Evolutionary conservation across 371 early-diverging fungal genomes (phyloP).

Genomic region (Umbelopsis sp.): DNA sequence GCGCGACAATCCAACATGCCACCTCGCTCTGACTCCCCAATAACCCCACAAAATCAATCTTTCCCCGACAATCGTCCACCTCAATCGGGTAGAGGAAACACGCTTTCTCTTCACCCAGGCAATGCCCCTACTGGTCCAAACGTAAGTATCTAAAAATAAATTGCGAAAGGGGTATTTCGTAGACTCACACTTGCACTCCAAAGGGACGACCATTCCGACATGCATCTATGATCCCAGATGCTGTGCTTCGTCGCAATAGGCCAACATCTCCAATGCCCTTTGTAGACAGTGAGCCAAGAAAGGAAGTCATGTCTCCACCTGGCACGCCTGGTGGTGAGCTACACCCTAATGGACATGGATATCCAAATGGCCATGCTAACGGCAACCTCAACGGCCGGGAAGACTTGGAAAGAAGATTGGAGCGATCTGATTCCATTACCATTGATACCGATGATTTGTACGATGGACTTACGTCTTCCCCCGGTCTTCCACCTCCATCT

Average conservation of each 20-base stretch:
- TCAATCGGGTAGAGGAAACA: not conserved
- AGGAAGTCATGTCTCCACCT: conserved; percentile 8
- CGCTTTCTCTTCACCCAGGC: conserved; percentile 15
- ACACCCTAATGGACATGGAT: conserved; percentile 13
- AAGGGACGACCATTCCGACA: conserved; percentile 41
- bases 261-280: conserved; percentile 45
- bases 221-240: conserved; percentile 49
- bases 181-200: not conserved
- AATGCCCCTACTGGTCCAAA: not conserved
- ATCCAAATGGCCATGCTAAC: not conserved
- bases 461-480: not conserved
- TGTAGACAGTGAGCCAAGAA: conserved; percentile 32
- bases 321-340: not conserved
- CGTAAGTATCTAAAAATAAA: not conserved
- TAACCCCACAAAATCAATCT: not conserved
- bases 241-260: conserved; percentile 49
- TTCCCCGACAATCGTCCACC: not conserved
- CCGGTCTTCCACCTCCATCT: not conserved
- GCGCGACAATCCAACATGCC: conserved; percentile 17
- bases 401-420: not conserved
- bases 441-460: conserved; percentile 25
- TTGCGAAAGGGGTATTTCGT: not conserved
- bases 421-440: conserved; percentile 4
- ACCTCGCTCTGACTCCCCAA: conserved; percentile 9
- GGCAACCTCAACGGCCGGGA: not conserved